Conservation (phyloP, 208 protist species). For the Pavlovales sp. region DNA sequence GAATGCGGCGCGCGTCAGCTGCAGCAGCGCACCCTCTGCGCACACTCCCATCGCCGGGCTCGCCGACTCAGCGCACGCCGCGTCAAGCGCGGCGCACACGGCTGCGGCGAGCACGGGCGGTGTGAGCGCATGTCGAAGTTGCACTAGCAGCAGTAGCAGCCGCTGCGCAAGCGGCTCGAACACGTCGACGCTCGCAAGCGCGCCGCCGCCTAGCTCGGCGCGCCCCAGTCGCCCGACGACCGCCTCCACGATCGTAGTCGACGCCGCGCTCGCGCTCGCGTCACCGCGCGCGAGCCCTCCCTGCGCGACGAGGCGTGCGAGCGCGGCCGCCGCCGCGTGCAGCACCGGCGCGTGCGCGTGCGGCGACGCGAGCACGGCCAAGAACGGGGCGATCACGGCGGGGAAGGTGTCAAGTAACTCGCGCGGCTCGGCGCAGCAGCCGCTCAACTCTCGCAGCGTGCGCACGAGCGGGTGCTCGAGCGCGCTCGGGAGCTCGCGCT, state of each 20-base stretch:
- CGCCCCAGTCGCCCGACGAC: not conserved
- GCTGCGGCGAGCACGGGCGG: not conserved
- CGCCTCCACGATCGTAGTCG: not conserved
- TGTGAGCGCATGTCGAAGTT: not conserved
- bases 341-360: constrained; percentile 1
- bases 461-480: not conserved
- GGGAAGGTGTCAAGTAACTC: not conserved
- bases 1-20: not conserved
- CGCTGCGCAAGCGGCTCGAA: not conserved
- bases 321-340: not conserved
- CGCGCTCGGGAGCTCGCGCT: not conserved
- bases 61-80: not conserved
- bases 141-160: not conserved
- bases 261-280: too few species aligned
- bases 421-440: too few species aligned
- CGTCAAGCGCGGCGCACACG: not conserved
- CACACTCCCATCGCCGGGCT: not conserved
- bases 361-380: not conserved
- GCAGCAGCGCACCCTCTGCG: not conserved
- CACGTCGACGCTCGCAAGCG: not conserved
- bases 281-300: not conserved
- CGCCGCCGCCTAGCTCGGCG: not conserved
- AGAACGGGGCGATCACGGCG: not conserved
- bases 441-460: not conserved
- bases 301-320: not conserved